A percentile compares a stretch with the other conserved stretches of the same genome.
Evolutionary conservation across 805 yeast genomes (phyloP).

Genomic region (Sugiyamaella mastotermitis): DNA sequence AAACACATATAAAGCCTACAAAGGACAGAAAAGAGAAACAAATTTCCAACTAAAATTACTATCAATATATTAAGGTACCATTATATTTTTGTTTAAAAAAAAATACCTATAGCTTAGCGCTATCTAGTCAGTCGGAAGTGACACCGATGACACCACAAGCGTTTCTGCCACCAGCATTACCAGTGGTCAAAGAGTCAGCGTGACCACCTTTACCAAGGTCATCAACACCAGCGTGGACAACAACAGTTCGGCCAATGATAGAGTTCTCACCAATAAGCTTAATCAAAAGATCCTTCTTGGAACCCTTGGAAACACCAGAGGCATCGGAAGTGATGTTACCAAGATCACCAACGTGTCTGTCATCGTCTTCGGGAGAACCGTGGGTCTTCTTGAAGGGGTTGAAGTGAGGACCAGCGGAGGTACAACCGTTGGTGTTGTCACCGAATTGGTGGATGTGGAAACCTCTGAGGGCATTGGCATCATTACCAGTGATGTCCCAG

Average conservation of each 20-base stretch:
- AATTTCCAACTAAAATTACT: too few species aligned
- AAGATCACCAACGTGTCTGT: slow-evolving; percentile 89
- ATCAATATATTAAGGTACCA: too few species aligned
- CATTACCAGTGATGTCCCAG: slow-evolving; percentile 87
- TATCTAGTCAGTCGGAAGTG: slow-evolving; percentile 34
- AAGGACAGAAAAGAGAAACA: too few species aligned
- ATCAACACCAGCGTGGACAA: slow-evolving; percentile 86
- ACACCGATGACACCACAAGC: slow-evolving; percentile 98
- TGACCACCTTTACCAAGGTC: slow-evolving; percentile 94
- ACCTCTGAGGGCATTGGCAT: slow-evolving; percentile 83
- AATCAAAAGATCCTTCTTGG: slow-evolving; percentile 68
- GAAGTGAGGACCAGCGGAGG: slow-evolving; percentile 97
- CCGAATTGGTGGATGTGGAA: slow-evolving; percentile 98
- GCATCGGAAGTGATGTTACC: slow-evolving; percentile 91
- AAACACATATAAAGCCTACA: too few species aligned
- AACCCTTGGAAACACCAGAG: slow-evolving; percentile 85
- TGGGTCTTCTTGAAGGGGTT: slow-evolving; percentile 85
- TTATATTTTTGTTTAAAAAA: too few species aligned
- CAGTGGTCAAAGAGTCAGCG: slow-evolving; percentile 87
- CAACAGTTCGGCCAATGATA: slow-evolving; percentile 91
- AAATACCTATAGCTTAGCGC: too few species aligned
- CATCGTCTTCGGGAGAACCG: slow-evolving; percentile 84
- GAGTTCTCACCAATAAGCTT: slow-evolving; percentile 83
- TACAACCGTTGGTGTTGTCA: slow-evolving; percentile 98
- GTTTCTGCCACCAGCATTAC: slow-evolving; percentile 97